phyloP scores from a whole-genome alignment of 176 grass and related monocot species.

The Eragrostis curvula region DNA sequence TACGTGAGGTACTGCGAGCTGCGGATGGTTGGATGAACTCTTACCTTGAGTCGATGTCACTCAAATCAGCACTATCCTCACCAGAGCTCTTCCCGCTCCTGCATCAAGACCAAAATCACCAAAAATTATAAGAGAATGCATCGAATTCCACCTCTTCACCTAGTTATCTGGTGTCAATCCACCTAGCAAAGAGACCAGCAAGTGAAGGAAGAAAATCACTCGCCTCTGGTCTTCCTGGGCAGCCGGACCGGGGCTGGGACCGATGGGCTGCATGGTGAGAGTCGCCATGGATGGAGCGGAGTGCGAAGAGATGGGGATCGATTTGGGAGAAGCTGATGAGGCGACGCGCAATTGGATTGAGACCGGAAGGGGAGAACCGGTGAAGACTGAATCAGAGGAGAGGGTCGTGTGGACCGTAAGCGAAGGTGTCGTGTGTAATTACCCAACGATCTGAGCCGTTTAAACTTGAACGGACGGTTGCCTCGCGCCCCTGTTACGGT shows the following conservation, averaged over 20 bases:
- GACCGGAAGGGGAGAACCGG: background rate
- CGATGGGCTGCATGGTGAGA: constrained; percentile 58
- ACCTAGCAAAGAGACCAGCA: background rate
- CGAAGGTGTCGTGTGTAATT: constrained; percentile 11
- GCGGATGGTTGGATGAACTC: background rate
- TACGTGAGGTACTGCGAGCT: background rate
- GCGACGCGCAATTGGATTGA: background rate
- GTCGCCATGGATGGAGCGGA: constrained; percentile 35
- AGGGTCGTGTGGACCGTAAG: constrained; percentile 19
- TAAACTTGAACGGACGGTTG: background rate
- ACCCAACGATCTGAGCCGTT: constrained; percentile 6
- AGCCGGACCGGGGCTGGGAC: background rate
- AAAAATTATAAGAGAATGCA: constrained; percentile 5
- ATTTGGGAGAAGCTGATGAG: background rate
- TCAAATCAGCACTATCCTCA: constrained; percentile 27
- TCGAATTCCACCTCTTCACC: background rate
- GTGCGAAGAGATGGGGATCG: background rate
- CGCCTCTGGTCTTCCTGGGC: constrained; percentile 21
- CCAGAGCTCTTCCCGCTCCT: background rate
- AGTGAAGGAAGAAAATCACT: constrained; percentile 12
- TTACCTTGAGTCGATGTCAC: constrained; percentile 47
- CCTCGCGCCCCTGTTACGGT: background rate
- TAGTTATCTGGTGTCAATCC: background rate
- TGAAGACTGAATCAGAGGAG: background rate
- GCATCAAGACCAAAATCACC: constrained; percentile 1